Evolutionary conservation across 352 stramenopile species (phyloP).

Genomic region (Globisporangium recalcitrans): DNA sequence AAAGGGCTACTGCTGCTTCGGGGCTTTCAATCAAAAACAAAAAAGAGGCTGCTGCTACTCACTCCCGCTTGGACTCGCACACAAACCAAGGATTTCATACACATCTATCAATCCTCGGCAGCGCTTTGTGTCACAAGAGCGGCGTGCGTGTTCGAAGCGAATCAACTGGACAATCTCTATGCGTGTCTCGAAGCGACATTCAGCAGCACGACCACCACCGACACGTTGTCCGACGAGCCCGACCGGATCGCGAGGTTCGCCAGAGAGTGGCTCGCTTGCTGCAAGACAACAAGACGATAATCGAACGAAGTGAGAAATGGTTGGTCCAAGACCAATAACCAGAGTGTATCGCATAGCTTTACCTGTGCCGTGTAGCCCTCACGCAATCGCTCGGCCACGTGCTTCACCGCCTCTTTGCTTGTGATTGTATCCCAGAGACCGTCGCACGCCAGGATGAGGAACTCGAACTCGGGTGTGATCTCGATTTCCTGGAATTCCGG

Average conservation of each 20-base stretch:
- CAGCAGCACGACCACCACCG: conserved; percentile 81
- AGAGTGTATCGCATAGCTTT: background rate
- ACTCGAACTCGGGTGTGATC: conserved; percentile 87
- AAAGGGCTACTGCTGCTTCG: background rate
- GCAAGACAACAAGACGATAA: conserved; percentile 1
- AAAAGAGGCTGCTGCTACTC: background rate
- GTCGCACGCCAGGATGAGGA: conserved; percentile 90
- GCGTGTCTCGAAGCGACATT: conserved; percentile 30
- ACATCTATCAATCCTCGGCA: background rate
- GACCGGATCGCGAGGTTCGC: conserved; percentile 84
- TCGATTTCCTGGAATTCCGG: conserved; percentile 89
- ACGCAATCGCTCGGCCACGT: conserved; percentile 64
- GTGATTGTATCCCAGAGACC: conserved; percentile 91
- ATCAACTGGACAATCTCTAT: conserved; percentile 9
- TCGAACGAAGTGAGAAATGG: background rate
- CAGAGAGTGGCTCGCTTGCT: conserved; percentile 78
- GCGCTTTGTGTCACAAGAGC: background rate
- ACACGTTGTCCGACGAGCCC: conserved; percentile 85
- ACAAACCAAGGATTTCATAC: background rate
- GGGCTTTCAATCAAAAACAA: background rate
- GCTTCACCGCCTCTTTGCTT: conserved; percentile 88
- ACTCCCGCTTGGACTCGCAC: background rate
- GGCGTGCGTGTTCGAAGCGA: too few species aligned
- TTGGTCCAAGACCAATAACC: background rate
- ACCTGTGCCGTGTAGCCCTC: conserved; percentile 69